Percentiles rank a stretch among this genome's conserved stretches.
phyloP scores from a whole-genome alignment of 2,329 filamentous ascomycete genomes.

The Arthrinium puccinioides region DNA sequence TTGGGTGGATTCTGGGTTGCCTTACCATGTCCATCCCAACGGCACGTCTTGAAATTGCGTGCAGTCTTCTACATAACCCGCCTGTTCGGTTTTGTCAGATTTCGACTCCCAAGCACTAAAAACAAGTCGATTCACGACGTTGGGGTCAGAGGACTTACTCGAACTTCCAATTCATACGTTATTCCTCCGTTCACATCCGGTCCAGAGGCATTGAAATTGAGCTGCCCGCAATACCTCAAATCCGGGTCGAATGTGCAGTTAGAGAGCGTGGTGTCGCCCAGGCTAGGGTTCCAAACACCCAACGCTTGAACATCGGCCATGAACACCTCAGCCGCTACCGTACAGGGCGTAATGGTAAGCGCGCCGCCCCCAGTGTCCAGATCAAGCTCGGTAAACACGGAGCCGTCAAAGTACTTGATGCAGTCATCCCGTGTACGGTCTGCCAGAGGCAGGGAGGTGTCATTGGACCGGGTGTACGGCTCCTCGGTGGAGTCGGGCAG shows the following conservation, averaged over 20 bases:
- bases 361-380: not conserved
- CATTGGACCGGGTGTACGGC: conserved; percentile 5
- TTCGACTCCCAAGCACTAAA: not conserved
- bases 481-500: conserved; percentile 4
- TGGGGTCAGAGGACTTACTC: not conserved
- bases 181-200: not conserved
- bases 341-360: not conserved
- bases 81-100: not conserved
- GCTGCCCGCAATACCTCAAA: not conserved
- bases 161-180: not conserved
- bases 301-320: not conserved
- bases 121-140: no score
- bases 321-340: not conserved
- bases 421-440: conserved; percentile 15
- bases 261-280: not conserved
- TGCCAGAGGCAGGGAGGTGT: conserved; percentile 10
- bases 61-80: not conserved
- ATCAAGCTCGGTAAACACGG: not conserved
- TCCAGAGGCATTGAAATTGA: not conserved
- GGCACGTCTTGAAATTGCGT: not conserved
- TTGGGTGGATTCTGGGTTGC: not conserved
- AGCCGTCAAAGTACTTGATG: conserved; percentile 12
- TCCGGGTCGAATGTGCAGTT: not conserved
- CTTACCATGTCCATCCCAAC: not conserved
- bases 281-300: not conserved